These are phyloP conservation scores for Blastocystis hominis DNA, from an alignment of 352 stramenopile genomes.

Conservation along the genomic window DNA sequence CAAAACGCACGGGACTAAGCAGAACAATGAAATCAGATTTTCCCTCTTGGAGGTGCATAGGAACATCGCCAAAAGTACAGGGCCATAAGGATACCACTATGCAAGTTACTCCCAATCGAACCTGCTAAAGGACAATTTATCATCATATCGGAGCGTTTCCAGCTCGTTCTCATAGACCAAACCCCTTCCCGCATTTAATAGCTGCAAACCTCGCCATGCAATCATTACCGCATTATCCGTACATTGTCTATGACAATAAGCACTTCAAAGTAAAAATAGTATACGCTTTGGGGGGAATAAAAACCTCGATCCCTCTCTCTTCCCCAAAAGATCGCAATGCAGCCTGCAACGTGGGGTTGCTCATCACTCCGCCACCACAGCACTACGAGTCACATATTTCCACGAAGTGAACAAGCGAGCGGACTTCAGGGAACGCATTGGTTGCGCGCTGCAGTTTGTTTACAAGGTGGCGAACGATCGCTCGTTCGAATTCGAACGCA, in stretches of 20 bases:
- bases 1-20: neutral
- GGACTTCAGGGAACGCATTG: neutral
- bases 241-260: constrained; percentile 7
- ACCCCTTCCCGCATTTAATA: neutral
- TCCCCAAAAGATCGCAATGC: neutral
- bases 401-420: neutral
- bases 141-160: constrained; percentile 7
- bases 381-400: neutral
- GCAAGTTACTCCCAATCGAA: neutral
- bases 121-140: neutral
- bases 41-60: neutral
- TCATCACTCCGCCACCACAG: constrained; percentile 44
- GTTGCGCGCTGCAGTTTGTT: neutral
- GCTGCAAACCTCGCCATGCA: constrained; percentile 15
- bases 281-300: neutral
- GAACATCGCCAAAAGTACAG: neutral
- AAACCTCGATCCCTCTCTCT: neutral
- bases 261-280: neutral
- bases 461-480: constrained; percentile 5
- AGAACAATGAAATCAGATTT: neutral
- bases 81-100: neutral
- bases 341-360: constrained; percentile 6
- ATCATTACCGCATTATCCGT: constrained; percentile 54
- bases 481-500: constrained; percentile 30
- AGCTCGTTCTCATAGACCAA: neutral